Evolutionary conservation across 768 basidiomycete genomes (phyloP).

Genomic region (Termitomyces sp.): DNA sequence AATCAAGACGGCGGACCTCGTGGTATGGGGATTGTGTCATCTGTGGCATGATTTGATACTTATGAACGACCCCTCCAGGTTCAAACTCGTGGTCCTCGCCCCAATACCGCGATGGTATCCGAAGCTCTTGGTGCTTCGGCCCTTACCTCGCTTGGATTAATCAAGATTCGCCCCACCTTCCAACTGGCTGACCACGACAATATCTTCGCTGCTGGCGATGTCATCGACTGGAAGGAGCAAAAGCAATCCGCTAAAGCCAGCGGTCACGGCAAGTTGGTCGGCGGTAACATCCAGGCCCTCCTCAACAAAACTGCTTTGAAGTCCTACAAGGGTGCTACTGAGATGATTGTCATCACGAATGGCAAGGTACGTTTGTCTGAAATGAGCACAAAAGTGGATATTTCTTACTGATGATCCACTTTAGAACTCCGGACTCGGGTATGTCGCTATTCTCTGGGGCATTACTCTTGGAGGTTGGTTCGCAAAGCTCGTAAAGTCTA

Average conservation of each 20-base stretch:
- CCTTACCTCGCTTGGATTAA: slow-evolving; percentile 35
- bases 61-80: slow-evolving; percentile 22
- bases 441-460: slow-evolving; percentile 44
- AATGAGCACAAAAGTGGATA: too few species aligned
- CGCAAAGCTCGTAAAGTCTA: slow-evolving; percentile 37
- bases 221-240: slow-evolving; percentile 62
- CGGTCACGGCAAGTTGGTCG: slow-evolving; percentile 43
- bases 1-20: slow-evolving; percentile 49
- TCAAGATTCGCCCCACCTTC: slow-evolving; percentile 56
- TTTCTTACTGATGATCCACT: slow-evolving; percentile 5
- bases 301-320: slow-evolving; percentile 32
- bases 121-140: slow-evolving; percentile 33
- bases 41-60: not conserved
- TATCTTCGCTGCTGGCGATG: slow-evolving; percentile 67
- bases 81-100: slow-evolving; percentile 38
- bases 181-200: slow-evolving; percentile 48
- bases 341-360: slow-evolving; percentile 55
- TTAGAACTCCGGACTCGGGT: slow-evolving; percentile 41
- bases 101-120: slow-evolving; percentile 49
- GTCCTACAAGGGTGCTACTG: slow-evolving; percentile 45
- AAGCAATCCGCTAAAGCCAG: slow-evolving; percentile 49
- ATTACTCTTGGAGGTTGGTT: slow-evolving; percentile 44
- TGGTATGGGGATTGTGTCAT: slow-evolving; percentile 38
- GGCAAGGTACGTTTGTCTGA: slow-evolving; percentile 43
- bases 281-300: slow-evolving; percentile 45